phyloP scores from a whole-genome alignment of 2,329 filamentous ascomycete genomes.

The Penicillium hordei region DNA sequence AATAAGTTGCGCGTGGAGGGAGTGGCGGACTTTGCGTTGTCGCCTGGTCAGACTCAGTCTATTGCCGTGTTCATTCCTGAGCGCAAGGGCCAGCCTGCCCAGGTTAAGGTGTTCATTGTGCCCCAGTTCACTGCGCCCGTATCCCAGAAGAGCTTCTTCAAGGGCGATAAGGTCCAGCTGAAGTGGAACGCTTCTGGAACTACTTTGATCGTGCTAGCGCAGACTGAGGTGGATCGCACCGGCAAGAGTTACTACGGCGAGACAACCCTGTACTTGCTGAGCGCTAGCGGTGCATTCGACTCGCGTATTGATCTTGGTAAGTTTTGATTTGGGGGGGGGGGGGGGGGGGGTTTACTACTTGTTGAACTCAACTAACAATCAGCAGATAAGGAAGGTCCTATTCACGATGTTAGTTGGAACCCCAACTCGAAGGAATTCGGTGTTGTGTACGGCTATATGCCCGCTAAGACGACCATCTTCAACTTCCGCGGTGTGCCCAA shows the following conservation, averaged over 20 bases:
- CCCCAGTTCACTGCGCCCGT: slow-evolving; percentile 79
- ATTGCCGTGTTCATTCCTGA: slow-evolving; percentile 95
- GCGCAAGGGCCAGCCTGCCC: slow-evolving; percentile 92
- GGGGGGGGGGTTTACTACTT: too few species aligned
- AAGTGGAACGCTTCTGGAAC: slow-evolving; percentile 97
- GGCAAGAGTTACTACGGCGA: slow-evolving; percentile 99
- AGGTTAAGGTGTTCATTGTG: slow-evolving; percentile 91
- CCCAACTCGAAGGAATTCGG: slow-evolving; percentile 97
- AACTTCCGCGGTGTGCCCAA: slow-evolving; percentile 80
- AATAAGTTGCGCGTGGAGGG: slow-evolving; percentile 94
- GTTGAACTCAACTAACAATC: background rate
- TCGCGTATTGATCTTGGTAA: slow-evolving; percentile 76
- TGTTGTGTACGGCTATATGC: slow-evolving; percentile 97
- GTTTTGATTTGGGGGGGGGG: too few species aligned
- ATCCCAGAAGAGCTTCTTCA: slow-evolving; percentile 98
- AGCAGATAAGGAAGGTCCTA: slow-evolving; percentile 90
- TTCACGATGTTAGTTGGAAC: slow-evolving; percentile 98
- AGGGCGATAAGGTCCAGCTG: slow-evolving; percentile 96
- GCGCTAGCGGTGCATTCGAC: slow-evolving; percentile 87
- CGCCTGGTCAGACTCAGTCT: slow-evolving; percentile 84
- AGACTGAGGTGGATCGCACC: slow-evolving; percentile 96
- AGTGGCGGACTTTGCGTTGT: slow-evolving; percentile 82
- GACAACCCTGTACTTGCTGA: slow-evolving; percentile 93
- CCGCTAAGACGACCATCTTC: slow-evolving; percentile 98
- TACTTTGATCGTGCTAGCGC: slow-evolving; percentile 87